Base-by-base conservation (phyloP, 805 yeast species). In the Kodamaea leandrae region DNA sequence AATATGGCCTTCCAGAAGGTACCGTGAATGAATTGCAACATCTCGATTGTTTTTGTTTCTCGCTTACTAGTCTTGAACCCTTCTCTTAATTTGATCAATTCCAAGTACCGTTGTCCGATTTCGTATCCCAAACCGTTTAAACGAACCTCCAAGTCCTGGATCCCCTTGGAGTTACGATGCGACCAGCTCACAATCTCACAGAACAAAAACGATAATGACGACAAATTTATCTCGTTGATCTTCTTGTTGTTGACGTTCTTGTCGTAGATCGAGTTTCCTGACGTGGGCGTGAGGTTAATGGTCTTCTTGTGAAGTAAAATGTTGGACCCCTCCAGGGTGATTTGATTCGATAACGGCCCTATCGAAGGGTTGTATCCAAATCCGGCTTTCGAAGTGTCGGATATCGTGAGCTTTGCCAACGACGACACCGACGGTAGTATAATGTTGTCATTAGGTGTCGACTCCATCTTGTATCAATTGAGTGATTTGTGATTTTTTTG, bases 81-180 rank as follows among this genome's bases (percentile, higher is more conserved):
- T 41, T 82, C 88, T 43, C 95, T 67, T 32, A 83, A 54, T 25
- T 84, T 80, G 6, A 78, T 68, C 46, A 88, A 66, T 55, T 88
- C 96, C 24, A 86, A 61, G 48, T 76, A 71, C 47, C 86, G 76
- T 42, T 78, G 76, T 2, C 96, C 96, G 28, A 88, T 76, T 28
- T 80, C 79, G 56, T 86, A 86, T 1, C 96, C 96, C 32, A 85
- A 63, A 8, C 80, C 77, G 57, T 83, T 86, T 37, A 87, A 69
- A 39, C 82, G 64, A 23, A 58, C 60, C 42, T 70, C 76, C 28
- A 70, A 57, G 50, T 86, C 90, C 43, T 77, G 80, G 20, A 87
- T 72, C 12, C 88, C 87, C 42, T 74, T 77, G 5, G 86, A 77
- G 38, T 76, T 71, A 36, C 68, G 65, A 43, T 82, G 83, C 23